phyloP scores from a whole-genome alignment of 2,329 filamentous ascomycete genomes.

The Alternaria novae-zelandiae region DNA sequence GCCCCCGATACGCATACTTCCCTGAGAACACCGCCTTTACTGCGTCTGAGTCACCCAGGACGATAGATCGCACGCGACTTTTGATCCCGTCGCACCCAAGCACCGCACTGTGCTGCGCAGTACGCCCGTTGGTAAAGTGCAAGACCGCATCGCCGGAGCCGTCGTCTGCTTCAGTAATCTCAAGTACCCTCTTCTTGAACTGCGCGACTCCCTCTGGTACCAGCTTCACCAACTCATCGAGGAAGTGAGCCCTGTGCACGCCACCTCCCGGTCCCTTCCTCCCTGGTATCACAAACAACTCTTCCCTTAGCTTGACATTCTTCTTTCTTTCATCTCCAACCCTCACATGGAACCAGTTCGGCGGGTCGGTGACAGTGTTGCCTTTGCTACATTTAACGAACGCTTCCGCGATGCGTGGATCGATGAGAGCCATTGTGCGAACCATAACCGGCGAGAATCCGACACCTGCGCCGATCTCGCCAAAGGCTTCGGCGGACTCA shows the following conservation, averaged over 20 bases:
- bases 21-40: slow-evolving; percentile 58
- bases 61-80: slow-evolving; percentile 58
- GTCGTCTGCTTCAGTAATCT: slow-evolving; percentile 32
- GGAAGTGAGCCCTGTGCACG: slow-evolving; percentile 57
- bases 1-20: slow-evolving; percentile 67
- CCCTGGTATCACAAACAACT: slow-evolving; percentile 32
- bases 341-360: slow-evolving; percentile 30
- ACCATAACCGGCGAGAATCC: slow-evolving; percentile 50
- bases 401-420: slow-evolving; percentile 39
- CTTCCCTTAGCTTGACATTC: slow-evolving; percentile 24
- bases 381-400: slow-evolving; percentile 14
- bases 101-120: slow-evolving; percentile 55
- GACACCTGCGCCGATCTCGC: slow-evolving; percentile 65
- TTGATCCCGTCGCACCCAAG: slow-evolving; percentile 71
- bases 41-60: slow-evolving; percentile 57
- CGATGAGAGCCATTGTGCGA: slow-evolving; percentile 52
- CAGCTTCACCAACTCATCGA: slow-evolving; percentile 57
- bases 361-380: slow-evolving; percentile 18
- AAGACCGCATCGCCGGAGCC: slow-evolving; percentile 38
- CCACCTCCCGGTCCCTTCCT: slow-evolving; percentile 38
- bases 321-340: slow-evolving; percentile 32
- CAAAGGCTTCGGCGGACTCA: slow-evolving; percentile 61
- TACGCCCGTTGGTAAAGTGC: slow-evolving; percentile 55
- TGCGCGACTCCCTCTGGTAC: slow-evolving; percentile 52
- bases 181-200: slow-evolving; percentile 49